Conservation (phyloP, 1,284 basidiomycete genomes). For the Fereydounia khargensis region DNA sequence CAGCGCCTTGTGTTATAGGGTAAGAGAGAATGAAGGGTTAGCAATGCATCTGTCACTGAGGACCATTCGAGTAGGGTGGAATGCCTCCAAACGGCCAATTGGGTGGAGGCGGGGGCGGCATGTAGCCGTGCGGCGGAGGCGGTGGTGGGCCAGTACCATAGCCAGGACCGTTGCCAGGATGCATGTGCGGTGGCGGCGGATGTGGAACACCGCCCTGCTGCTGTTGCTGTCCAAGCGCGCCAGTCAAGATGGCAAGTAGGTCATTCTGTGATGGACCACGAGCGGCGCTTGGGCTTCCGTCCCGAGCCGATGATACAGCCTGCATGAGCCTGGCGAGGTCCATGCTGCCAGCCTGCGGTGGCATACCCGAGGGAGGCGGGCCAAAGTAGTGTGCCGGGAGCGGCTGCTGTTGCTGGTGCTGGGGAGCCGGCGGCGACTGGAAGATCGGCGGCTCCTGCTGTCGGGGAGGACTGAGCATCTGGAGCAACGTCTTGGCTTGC, state of each 20-base stretch:
- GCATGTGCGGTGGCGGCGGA: neutral
- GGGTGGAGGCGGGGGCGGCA: constrained; percentile 4
- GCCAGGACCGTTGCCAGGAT: neutral
- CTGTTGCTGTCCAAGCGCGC: neutral
- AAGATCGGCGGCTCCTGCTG: constrained; percentile 6
- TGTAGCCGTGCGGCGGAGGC: constrained; percentile 3
- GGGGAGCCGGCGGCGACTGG: constrained; percentile 7
- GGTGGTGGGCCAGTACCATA: constrained; percentile 4
- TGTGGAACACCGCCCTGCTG: neutral
- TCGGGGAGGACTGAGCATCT: constrained; percentile 14
- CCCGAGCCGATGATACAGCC: neutral
- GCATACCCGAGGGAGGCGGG: neutral
- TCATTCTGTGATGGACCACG: constrained; percentile 5
- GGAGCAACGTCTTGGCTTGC: constrained; percentile 21
- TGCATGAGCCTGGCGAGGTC: neutral
- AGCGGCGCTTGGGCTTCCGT: neutral
- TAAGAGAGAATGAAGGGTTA: neutral
- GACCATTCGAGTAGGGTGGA: constrained; percentile 26
- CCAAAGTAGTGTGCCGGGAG: neutral
- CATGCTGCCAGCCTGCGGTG: neutral
- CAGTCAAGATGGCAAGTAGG: constrained; percentile 29
- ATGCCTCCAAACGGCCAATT: constrained; percentile 17
- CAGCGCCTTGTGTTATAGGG: constrained; percentile 13
- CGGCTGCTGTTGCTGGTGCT: neutral
- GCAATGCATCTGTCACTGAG: constrained; percentile 4